These are phyloP conservation scores for Neonectria magnoliae DNA, from an alignment of 2,329 filamentous ascomycete species.

Conservation along the genomic window DNA sequence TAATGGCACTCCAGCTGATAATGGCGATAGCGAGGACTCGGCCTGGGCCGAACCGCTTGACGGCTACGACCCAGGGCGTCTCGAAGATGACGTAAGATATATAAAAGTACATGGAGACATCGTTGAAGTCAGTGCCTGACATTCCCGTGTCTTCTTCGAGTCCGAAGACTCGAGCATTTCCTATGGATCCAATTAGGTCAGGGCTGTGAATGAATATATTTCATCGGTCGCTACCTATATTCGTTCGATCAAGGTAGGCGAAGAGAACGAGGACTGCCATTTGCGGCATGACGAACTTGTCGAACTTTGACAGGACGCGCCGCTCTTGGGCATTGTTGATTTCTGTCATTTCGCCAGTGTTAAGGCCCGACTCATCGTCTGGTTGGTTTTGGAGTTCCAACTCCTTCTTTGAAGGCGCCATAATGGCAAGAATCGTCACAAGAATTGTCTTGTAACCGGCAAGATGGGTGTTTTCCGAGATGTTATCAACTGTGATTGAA, in stretches of 20 bases:
- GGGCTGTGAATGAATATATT: background rate
- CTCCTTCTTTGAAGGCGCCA: background rate
- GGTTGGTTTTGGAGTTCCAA: background rate
- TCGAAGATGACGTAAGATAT: constrained; percentile 48
- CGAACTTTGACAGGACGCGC: constrained; percentile 39
- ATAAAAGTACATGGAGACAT: constrained; percentile 44
- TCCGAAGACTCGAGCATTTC: constrained; percentile 49
- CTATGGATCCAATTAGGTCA: constrained; percentile 18
- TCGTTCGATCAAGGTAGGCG: constrained; percentile 42
- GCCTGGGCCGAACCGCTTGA: constrained; percentile 45
- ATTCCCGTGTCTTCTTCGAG: constrained; percentile 46
- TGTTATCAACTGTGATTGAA: background rate
- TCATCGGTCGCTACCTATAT: constrained; percentile 31
- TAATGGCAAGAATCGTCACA: background rate
- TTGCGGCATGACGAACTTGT: constrained; percentile 43
- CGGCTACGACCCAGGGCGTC: constrained; percentile 44
- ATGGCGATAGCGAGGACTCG: constrained; percentile 43
- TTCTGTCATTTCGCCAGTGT: background rate
- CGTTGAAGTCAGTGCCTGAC: constrained; percentile 45
- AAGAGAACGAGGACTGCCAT: constrained; percentile 39
- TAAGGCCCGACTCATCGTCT: background rate
- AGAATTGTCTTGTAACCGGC: background rate
- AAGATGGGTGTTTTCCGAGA: background rate
- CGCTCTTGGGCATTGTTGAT: constrained; percentile 10
- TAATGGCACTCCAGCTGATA: constrained; percentile 46